phyloP scores from a whole-genome alignment of 2,329 filamentous ascomycete genomes.

The Leptodontidium sp. region DNA sequence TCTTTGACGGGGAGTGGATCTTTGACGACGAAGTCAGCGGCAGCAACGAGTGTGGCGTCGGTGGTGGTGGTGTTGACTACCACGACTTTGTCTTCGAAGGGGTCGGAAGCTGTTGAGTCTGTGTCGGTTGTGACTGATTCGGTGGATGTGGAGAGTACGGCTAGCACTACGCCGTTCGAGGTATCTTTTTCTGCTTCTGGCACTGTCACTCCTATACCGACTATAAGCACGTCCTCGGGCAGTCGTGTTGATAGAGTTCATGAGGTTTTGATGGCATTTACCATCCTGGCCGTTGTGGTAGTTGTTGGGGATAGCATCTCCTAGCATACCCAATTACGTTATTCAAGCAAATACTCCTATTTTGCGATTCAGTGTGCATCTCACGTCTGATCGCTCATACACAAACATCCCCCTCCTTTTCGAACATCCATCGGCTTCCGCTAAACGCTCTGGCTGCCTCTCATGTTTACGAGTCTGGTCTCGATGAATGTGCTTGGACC shows the following conservation, averaged over 20 bases:
- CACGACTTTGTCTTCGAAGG: background rate
- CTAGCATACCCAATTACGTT: background rate
- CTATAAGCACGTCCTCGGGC: background rate
- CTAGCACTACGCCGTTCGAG: background rate
- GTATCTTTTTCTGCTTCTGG: background rate
- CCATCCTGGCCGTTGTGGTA: background rate
- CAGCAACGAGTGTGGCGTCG: background rate
- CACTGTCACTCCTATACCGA: background rate
- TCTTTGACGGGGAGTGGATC: background rate
- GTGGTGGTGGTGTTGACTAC: background rate
- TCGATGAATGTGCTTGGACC: too few species aligned
- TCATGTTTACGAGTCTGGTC: background rate
- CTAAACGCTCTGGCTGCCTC: background rate
- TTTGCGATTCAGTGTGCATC: background rate
- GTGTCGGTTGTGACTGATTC: background rate
- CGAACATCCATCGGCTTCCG: conserved; percentile 6
- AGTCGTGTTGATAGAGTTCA: background rate
- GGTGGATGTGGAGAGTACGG: background rate
- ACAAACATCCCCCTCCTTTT: background rate
- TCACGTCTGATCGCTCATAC: background rate
- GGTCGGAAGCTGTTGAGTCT: background rate
- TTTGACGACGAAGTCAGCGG: background rate
- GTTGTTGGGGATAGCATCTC: background rate
- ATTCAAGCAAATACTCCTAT: background rate
- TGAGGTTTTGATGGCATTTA: background rate